phyloP scores from a whole-genome alignment of 768 basidiomycete genomes.

The Kwoniella heveanensis region DNA sequence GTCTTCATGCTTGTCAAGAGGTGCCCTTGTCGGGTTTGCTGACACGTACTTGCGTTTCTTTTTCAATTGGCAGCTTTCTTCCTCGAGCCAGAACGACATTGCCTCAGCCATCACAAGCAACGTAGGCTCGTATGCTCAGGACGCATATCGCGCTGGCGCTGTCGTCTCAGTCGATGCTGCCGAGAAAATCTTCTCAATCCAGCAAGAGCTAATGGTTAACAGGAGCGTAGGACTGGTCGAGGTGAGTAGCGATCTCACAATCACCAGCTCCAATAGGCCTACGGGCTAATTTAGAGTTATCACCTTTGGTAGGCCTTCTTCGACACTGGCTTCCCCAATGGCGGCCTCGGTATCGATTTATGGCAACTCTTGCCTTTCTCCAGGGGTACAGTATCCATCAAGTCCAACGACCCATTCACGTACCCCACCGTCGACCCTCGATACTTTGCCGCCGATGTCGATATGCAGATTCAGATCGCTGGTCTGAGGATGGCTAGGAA shows the following conservation, averaged over 20 bases:
- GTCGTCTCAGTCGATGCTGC: constrained; percentile 43
- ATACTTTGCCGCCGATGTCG: constrained; percentile 60
- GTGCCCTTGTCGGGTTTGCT: too few species aligned
- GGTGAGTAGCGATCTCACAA: constrained; percentile 23
- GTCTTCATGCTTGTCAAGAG: background rate
- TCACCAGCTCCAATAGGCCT: too few species aligned
- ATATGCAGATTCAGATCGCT: constrained; percentile 46
- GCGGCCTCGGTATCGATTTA: constrained; percentile 45
- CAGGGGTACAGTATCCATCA: constrained; percentile 68
- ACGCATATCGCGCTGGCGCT: constrained; percentile 33
- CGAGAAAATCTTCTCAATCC: constrained; percentile 47
- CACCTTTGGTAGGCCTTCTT: constrained; percentile 22
- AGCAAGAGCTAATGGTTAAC: constrained; percentile 39
- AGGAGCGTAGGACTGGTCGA: constrained; percentile 46
- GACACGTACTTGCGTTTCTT: constrained; percentile 9
- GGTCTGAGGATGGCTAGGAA: constrained; percentile 66
- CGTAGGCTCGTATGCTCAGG: constrained; percentile 26
- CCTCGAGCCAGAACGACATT: constrained; percentile 26
- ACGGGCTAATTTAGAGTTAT: too few species aligned
- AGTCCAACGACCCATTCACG: constrained; percentile 66
- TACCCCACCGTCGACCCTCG: constrained; percentile 67
- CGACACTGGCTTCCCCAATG: constrained; percentile 26
- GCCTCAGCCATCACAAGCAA: constrained; percentile 31
- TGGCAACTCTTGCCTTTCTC: constrained; percentile 49
- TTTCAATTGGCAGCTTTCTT: constrained; percentile 26